Conservation (phyloP, 2,329 filamentous ascomycete species). For the Exutisphaerella laricina region DNA sequence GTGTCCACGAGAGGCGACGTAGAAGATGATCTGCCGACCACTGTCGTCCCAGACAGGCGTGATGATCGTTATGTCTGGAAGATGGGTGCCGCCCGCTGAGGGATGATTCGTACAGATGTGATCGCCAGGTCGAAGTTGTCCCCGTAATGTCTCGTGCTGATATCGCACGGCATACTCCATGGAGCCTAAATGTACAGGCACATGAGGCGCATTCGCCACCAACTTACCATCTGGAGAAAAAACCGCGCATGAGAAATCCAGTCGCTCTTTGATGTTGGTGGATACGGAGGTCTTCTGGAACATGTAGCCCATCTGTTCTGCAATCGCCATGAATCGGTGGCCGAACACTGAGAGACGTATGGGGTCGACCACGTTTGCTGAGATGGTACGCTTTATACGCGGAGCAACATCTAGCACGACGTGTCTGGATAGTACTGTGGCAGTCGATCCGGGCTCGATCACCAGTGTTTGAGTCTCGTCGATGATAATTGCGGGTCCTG, state of each 20-base stretch:
- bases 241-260: conserved; percentile 78
- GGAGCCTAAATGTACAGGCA: conserved; percentile 74
- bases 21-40: conserved; percentile 71
- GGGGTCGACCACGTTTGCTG: conserved; percentile 59
- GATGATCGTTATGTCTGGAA: conserved; percentile 76
- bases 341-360: conserved; percentile 75
- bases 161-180: conserved; percentile 81
- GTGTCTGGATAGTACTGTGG: conserved; percentile 77
- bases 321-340: conserved; percentile 79
- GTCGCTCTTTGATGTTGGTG: conserved; percentile 74
- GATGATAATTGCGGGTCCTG: conserved; percentile 78
- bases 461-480: conserved; percentile 91
- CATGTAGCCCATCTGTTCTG: conserved; percentile 75
- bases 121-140: conserved; percentile 70
- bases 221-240: conserved; percentile 71
- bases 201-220: conserved; percentile 71
- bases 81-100: conserved; percentile 75
- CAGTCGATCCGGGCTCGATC: conserved; percentile 70
- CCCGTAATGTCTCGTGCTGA: conserved; percentile 74
- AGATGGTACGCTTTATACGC: conserved; percentile 42
- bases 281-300: conserved; percentile 75
- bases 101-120: conserved; percentile 81
- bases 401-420: conserved; percentile 75
- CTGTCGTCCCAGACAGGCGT: conserved; percentile 77
- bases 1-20: conserved; percentile 73